Base-by-base conservation (phyloP, 352 stramenopile species). In the Pythium insidiosum region DNA sequence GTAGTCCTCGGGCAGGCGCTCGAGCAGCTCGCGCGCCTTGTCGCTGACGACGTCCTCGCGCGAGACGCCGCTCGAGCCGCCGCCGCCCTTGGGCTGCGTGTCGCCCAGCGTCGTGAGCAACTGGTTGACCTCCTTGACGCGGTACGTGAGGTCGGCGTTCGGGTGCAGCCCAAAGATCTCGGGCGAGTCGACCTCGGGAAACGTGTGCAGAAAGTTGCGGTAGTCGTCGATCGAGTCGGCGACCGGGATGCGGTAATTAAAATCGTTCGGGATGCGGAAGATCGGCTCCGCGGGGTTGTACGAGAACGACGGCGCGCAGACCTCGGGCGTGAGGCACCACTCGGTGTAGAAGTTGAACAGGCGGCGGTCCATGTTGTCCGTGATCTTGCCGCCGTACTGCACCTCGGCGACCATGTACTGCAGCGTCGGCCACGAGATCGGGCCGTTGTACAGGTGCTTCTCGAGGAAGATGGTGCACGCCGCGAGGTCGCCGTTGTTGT, bases 311-410 rank as follows among this genome's bases (percentile, higher is more conserved):
- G 80, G 43, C 15, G 63, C 73, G 39, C 81, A 91, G 20, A 80
- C 78, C 11, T 93, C 79, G 6, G 80, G 71, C 28, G 95, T 92
- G 38, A 95, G 95, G 19, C 98, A 94, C 94, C 94, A 99, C 65
- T 97, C 88, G 13, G 92, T 95, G 63, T 99, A 99, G 29, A 89
- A 98, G 56, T 97, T 97, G 58, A 99, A 98, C 37, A 99, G 68
- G 18, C 95, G 73, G 0, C 96, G 91, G 56, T 99, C 96, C 60
- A 99, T 83, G 47, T 97, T 97, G 68, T 99, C 96, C 9, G 96
- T 99, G 57, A 99, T 98, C 61, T 99, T 99, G 55, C 96, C 95
- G 33, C 96, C 96, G 67, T 99, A 99, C 57, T 99, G 92, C 11
- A 97, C 95, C 63, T 98, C 96, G 7, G 90, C 88, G 21, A 99